Evolutionary conservation across 768 basidiomycete genomes (phyloP), one percentile per base, ranked within the genome.

Genomic region (Serendipita indica): DNA sequence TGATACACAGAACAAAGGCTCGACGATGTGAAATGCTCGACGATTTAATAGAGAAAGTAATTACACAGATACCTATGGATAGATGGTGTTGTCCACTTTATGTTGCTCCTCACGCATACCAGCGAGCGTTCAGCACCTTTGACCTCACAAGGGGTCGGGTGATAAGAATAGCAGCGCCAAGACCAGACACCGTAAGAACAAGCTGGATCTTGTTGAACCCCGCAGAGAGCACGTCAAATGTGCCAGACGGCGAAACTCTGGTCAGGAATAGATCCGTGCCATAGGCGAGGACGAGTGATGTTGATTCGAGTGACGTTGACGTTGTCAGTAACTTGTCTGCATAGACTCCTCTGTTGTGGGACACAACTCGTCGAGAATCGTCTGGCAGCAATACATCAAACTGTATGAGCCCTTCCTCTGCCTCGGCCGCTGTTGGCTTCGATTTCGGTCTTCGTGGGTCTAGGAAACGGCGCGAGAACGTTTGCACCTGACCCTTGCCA

Each of bases 141-240:
- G 77, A 71, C 64, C 69, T 70, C 22, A 93, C 89, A 73, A 93
- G 87, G 32, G 91, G 91, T 67, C 79, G 82, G 20, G 83, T 82
- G 34, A 92, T 68, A n/a, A 81, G 68, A 62, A 96, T 88, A n/a
- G 84, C 93, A 3, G 79, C 65, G 2, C 73, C 76, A 60, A 98
- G 68, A 0, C 79, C 89, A 0, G 72, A 69, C 33, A 94, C 80
- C 1, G 91, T 97, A 28, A 91, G 70, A 62, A 93, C 80, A 22
- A 98, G 75, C 69, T 98, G 94, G 1, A 73, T 75, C 73, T 97
- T 96, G 74, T 97, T 97, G 70, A 98, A 98, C 65, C 75, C 83
- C 69, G 92, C 86, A 64, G 79, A 89, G 5, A 98, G 78, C 25
- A 96, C 82, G 66, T 98, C 94, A 65, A 98, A 98, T 18, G 90